These are phyloP conservation scores for Botrytis medusae DNA, from an alignment of 2,329 filamentous ascomycete species.

Conservation along the genomic window DNA sequence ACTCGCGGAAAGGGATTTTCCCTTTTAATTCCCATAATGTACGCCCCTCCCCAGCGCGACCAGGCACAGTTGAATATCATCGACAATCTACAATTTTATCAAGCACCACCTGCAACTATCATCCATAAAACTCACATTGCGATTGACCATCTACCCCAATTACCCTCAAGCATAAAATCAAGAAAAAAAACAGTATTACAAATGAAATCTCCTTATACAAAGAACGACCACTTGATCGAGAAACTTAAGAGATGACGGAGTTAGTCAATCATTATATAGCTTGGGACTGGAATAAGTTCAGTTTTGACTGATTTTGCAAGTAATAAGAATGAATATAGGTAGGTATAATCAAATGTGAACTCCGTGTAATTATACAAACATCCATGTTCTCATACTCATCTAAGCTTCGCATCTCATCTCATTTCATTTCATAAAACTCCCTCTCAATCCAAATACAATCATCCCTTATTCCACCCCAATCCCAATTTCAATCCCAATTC, in stretches of 20 bases:
- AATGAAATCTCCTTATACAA: neutral
- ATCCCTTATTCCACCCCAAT: neutral
- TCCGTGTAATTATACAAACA: neutral
- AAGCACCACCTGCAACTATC: neutral
- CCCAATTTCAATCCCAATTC: no score
- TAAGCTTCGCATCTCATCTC: neutral
- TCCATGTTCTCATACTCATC: neutral
- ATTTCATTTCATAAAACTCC: neutral
- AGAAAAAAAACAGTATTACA: neutral
- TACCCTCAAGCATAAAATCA: neutral
- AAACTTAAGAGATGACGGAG: neutral
- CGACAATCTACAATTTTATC: no score
- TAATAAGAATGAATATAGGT: rapidly evolving
- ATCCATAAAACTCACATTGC: neutral
- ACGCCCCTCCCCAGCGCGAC: no score
- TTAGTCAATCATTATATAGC: neutral
- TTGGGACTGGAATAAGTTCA: neutral
- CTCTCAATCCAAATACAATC: neutral
- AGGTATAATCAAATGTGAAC: neutral
- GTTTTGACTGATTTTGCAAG: neutral
- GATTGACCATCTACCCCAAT: neutral
- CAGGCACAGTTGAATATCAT: no score
- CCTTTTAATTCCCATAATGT: no score
- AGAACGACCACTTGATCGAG: neutral
- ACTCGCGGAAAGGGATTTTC: no score